Evolutionary conservation across 2,329 filamentous ascomycete species (phyloP), one percentile per base, ranked within the genome.

Genomic region (Venturiaceae sp.): DNA sequence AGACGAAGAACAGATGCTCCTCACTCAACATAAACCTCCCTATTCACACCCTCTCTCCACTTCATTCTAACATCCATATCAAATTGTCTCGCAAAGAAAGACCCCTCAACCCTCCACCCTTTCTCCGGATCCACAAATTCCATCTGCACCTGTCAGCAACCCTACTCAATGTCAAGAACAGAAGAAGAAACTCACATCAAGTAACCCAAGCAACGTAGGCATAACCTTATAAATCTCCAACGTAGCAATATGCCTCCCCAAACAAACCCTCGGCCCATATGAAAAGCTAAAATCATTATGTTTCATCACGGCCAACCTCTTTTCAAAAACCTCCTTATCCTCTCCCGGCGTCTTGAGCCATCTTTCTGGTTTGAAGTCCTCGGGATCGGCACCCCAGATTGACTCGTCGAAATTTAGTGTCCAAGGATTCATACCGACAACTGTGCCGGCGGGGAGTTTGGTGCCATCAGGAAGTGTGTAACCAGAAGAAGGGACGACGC

Each of bases 171-270:
- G 7, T 26, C 41, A 41, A 21, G 16, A 13, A 9, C 13, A 23
- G 9, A 11, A 3, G 5, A 5, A 8, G 21, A 37, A n/a, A 39
- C 53, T 55, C 23, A 55, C 53, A 55, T 55, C 53, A 55, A 55
- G 53, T 9, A 55, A n/a, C 11, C 34, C 53, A 26, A 55, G 16
- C 36, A 55, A 21, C 32, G 53, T 55, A 23, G 53, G 53, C 13
- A 41, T n/a, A 5, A 39, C 71, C 69, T 82, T 80, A 65, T 73
- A 79, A 55, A 81, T 63, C 67, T 81, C 79, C 76, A 81, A 78
- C 64, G 76, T 71, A 1, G 77, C 79, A 60, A 82, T 77, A 46
- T 78, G 72, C 60, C 72, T 74, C 0, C 79, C 79, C 46, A 81
- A 63, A 58, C 78, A 81, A 13, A 74, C 68, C 11, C 76, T 67